phyloP scores from a whole-genome alignment of 2,329 filamentous ascomycete genomes.

The Sarocladiaceae sp. region DNA sequence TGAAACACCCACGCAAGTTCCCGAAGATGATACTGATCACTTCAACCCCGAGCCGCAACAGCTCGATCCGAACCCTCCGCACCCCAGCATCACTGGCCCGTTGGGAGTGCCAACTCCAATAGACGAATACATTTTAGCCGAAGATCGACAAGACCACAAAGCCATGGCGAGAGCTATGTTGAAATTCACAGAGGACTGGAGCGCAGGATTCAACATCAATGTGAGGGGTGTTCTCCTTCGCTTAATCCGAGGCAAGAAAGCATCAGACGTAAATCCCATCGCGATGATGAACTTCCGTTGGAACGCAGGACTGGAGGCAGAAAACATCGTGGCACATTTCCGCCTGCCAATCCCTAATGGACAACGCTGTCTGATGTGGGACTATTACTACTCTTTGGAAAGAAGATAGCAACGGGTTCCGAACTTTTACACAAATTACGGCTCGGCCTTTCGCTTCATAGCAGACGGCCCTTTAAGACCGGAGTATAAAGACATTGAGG shows the following conservation, averaged over 20 bases:
- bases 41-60: too few relatives aligned
- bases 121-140: conserved; percentile 1
- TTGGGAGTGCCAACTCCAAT: not conserved
- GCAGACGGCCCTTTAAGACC: not conserved
- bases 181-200: not conserved
- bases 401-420: not conserved
- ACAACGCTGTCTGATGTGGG: conserved; percentile 8
- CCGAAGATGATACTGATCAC: not conserved
- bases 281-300: conserved; percentile 6
- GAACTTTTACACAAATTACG: not conserved
- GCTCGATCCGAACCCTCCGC: not conserved
- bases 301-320: not conserved
- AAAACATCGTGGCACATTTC: conserved; percentile 1
- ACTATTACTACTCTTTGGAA: not conserved
- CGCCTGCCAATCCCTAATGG: conserved; percentile 1
- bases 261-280: not conserved
- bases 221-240: not conserved
- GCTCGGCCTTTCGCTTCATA: not conserved
- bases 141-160: conserved; percentile 1
- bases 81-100: not conserved
- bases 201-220: not conserved
- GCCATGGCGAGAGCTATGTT: conserved; percentile 2
- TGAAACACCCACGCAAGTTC: not conserved
- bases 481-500: not conserved
- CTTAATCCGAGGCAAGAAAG: not conserved